Evolutionary conservation across 345 rosid species (phyloP), one percentile per base, ranked within the genome.

Genomic region (Eucalyptus melliodora): DNA sequence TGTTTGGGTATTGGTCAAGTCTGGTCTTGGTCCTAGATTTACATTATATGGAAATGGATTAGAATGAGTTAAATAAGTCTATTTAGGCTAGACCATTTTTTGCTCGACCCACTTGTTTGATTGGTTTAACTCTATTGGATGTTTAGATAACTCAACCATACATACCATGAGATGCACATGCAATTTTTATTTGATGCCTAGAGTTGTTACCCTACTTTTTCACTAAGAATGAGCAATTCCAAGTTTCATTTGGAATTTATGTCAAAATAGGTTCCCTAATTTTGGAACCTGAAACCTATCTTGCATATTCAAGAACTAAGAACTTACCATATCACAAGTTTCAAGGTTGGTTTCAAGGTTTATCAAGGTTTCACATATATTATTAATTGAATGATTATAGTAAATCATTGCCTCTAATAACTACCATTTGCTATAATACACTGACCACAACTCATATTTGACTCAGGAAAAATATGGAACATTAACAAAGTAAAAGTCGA

Each of bases 281-380:
- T 56, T 56, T 56, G 62, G 6, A 56, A 56, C 26, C 0, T 21
- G 2, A 21, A 55, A 55, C 26, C 60, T 55, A 55, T 3, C 1
- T 55, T 55, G 0, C 0, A 51, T 51, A 51, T 16, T 51, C 2
- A 6, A 51, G 21, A 51, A 16, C 55, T 51, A 51, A 51, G 0
- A 51, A 51, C 55, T 51, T 51, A 51, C 53, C 2, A 50, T 16
- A 16, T 51, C 14, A 24, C 5, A 24, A 9, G 6, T 24, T 56
- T 56, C 1, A 56, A 0, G 30, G 30, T 56, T 56, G 6, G 12
- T 56, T 56, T 5, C 27, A 56, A 53, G 59, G 11, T 53, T 1
- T 53, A 1, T 19, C 8, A 53, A 53, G 0, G 5, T 19, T 53
- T 8, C 59, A 53, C 59, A 1, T 53, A 19, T 53, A 4, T 19